Percentiles rank a stretch among this genome's conserved stretches.
Evolutionary conservation across 2,329 filamentous ascomycete genomes (phyloP).

Genomic region (Ambrosiella xylebori): DNA sequence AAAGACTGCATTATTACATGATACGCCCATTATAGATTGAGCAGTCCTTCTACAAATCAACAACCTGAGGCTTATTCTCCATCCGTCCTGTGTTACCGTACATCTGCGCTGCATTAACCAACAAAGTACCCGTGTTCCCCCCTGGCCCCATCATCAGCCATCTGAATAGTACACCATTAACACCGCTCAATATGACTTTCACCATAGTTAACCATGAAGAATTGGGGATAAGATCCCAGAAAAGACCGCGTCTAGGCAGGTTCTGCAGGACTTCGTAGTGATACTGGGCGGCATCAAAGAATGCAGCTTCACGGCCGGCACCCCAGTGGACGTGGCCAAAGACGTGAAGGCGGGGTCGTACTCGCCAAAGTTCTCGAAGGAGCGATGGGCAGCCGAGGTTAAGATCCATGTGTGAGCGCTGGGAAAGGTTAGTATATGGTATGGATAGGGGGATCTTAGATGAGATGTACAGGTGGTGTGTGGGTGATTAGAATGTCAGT

Average conservation of each 20-base stretch:
- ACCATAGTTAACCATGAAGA: constrained; percentile 29
- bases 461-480: constrained; percentile 43
- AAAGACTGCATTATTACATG: neutral
- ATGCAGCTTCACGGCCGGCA: constrained; percentile 50
- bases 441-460: neutral
- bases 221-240: constrained; percentile 31
- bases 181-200: constrained; percentile 27
- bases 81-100: constrained; percentile 33
- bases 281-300: constrained; percentile 57
- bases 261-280: constrained; percentile 51
- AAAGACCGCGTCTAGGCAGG: constrained; percentile 23
- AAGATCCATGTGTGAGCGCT: constrained; percentile 52
- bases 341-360: constrained; percentile 58
- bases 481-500: constrained; percentile 72
- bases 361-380: constrained; percentile 54
- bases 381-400: constrained; percentile 55
- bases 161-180: constrained; percentile 34
- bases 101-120: constrained; percentile 42
- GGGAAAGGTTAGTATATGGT: constrained; percentile 1
- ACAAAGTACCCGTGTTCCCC: constrained; percentile 30
- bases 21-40: neutral
- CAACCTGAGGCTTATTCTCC: constrained; percentile 22
- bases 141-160: constrained; percentile 38
- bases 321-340: constrained; percentile 76
- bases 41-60: constrained; percentile 13